These are phyloP conservation scores for Hydrangea macrophylla DNA, from an alignment of 148 eudicot genomes.

Conservation along the genomic window DNA sequence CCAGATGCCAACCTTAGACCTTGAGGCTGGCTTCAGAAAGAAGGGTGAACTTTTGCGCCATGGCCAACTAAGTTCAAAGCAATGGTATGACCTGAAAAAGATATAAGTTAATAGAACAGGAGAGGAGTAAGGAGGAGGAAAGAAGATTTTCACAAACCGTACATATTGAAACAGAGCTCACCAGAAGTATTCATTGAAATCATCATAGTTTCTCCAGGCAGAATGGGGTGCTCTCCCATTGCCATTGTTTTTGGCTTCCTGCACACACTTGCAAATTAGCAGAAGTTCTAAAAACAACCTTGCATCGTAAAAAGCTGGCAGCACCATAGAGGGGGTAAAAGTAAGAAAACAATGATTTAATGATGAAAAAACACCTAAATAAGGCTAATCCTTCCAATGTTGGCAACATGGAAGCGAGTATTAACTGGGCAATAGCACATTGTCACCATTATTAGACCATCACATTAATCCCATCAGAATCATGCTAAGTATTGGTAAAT, in stretches of 20 bases:
- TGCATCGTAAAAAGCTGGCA: neutral
- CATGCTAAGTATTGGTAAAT: too few relatives aligned
- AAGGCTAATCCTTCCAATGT: neutral
- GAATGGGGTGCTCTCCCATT: slow-evolving; percentile 98
- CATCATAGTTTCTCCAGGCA: slow-evolving; percentile 97
- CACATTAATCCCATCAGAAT: too few relatives aligned
- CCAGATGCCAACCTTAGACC: slow-evolving; percentile 58
- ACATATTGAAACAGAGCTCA: slow-evolving; percentile 24
- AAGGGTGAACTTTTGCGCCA: slow-evolving; percentile 73
- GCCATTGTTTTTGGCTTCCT: slow-evolving; percentile 87
- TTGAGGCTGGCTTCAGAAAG: slow-evolving; percentile 65
- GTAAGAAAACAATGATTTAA: neutral
- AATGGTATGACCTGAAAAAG: slow-evolving; percentile 64
- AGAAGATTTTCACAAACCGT: neutral
- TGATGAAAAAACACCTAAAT: neutral
- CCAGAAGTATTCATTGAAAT: slow-evolving; percentile 98
- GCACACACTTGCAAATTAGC: slow-evolving; percentile 16
- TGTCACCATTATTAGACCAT: too few relatives aligned
- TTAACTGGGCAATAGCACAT: too few relatives aligned
- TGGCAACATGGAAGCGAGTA: too few relatives aligned
- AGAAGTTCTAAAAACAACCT: neutral
- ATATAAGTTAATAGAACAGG: slow-evolving; percentile 4
- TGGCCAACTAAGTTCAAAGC: slow-evolving; percentile 98
- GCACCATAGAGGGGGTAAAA: too few relatives aligned
- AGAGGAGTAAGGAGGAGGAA: neutral